Conservation (phyloP, 208 protist genomes). For the Leishmania turanica region DNA sequence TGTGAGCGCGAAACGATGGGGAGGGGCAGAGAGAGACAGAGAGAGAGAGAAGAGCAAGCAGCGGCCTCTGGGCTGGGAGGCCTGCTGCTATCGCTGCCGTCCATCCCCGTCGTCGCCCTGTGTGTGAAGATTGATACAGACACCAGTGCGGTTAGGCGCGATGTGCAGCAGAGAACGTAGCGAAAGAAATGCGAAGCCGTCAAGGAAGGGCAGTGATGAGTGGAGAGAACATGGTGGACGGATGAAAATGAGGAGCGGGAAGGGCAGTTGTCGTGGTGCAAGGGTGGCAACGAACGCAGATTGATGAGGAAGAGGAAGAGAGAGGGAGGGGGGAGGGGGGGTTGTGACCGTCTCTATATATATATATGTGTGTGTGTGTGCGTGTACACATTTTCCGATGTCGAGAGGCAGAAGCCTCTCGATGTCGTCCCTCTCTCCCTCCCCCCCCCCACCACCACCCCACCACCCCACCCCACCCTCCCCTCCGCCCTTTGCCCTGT, state of each 20-base stretch:
- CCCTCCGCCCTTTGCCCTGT: background rate
- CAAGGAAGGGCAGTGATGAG: background rate
- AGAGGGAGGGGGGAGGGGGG: background rate
- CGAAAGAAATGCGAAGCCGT: background rate
- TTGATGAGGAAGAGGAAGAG: background rate
- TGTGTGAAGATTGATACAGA: background rate
- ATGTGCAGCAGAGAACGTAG: too few relatives aligned
- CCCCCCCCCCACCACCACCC: too few relatives aligned
- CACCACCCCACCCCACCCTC: too few relatives aligned
- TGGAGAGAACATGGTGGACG: background rate
- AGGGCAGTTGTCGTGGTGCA: background rate
- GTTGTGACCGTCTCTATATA: background rate
- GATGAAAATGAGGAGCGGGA: background rate
- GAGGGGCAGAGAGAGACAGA: background rate
- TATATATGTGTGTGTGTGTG: background rate
- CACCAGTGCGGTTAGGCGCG: too few relatives aligned
- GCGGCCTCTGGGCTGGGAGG: background rate
- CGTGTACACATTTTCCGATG: background rate
- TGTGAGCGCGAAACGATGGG: background rate
- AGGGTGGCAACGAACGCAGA: background rate
- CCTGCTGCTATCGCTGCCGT: background rate
- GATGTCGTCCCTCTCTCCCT: background rate
- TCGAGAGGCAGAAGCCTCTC: too few relatives aligned
- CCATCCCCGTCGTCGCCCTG: background rate
- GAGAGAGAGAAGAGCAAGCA: conserved; percentile 4